Percentiles rank a stretch among this genome's conserved stretches.
Conservation (phyloP, 345 rosid genomes). For the Rhodamnia rubescens region DNA sequence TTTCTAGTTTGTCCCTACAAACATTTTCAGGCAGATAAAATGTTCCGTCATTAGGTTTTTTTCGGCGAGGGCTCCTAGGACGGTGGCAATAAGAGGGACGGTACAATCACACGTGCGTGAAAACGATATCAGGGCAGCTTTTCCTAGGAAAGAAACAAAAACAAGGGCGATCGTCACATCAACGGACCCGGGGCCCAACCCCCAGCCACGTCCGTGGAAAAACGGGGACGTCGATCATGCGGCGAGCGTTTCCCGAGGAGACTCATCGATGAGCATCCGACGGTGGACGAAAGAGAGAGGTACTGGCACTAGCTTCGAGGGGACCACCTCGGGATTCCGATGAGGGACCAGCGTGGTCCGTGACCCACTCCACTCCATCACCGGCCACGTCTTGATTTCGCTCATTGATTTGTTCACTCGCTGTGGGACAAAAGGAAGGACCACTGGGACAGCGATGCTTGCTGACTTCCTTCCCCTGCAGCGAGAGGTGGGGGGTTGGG, state of each 20-base stretch:
- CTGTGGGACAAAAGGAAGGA: neutral
- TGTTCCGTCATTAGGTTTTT: too few species aligned
- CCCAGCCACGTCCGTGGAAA: neutral
- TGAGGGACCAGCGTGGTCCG: neutral
- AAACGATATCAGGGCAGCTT: neutral
- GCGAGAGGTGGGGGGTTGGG: too few species aligned
- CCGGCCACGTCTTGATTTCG: neutral
- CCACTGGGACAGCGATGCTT: neutral
- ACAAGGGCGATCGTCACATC: neutral
- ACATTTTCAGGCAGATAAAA: too few species aligned
- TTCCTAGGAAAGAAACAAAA: neutral
- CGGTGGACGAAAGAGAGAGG: neutral
- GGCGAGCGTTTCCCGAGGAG: neutral
- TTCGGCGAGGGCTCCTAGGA: neutral
- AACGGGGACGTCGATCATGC: neutral
- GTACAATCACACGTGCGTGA: neutral
- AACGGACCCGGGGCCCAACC: neutral
- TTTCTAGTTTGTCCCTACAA: too few species aligned
- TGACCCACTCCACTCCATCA: neutral
- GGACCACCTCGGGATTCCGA: neutral
- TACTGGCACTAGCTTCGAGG: too few species aligned
- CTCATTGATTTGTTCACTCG: neutral
- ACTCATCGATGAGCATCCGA: neutral
- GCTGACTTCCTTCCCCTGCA: too few species aligned
- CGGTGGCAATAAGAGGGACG: neutral